These are phyloP conservation scores for Lactarius akahatsu DNA, from an alignment of 768 basidiomycete genomes.

Conservation along the genomic window DNA sequence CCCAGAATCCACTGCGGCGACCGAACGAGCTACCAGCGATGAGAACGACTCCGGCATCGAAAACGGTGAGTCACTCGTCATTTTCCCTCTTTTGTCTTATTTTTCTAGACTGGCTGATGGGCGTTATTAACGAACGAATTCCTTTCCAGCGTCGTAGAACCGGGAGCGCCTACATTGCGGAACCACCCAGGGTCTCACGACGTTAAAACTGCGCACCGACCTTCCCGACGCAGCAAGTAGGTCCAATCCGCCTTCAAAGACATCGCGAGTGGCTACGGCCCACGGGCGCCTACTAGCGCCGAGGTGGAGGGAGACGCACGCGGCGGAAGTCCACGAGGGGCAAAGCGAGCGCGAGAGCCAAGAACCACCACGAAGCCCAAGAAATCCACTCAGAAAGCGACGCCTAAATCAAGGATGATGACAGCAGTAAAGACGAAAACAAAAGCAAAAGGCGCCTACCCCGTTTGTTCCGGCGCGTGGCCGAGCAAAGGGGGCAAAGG, in stretches of 20 bases:
- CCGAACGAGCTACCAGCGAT: slow-evolving; percentile 34
- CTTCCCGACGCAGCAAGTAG: not conserved
- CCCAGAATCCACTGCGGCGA: too few relatives aligned
- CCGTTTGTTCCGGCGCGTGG: not conserved
- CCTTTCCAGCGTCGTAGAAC: not conserved
- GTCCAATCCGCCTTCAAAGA: not conserved
- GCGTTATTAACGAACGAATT: not conserved
- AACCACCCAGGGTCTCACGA: slow-evolving; percentile 54
- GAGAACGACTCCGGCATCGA: slow-evolving; percentile 57
- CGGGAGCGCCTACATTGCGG: slow-evolving; percentile 8
- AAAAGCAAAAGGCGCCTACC: not conserved
- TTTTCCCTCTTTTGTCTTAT: not conserved
- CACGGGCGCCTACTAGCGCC: not conserved
- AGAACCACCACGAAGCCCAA: not conserved
- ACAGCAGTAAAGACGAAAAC: slow-evolving; percentile 3
- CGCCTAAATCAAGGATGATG: not conserved
- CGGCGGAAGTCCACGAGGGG: not conserved
- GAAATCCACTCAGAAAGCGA: not conserved
- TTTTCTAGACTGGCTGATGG: not conserved
- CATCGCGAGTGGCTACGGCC: not conserved
- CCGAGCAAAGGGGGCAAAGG: not conserved
- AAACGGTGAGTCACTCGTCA: slow-evolving; percentile 39
- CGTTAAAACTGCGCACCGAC: slow-evolving; percentile 5
- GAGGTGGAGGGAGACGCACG: not conserved
- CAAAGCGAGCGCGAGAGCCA: not conserved